Base-by-base conservation (phyloP, 305 asterid genomes). In the Fraxinus dipetala region DNA sequence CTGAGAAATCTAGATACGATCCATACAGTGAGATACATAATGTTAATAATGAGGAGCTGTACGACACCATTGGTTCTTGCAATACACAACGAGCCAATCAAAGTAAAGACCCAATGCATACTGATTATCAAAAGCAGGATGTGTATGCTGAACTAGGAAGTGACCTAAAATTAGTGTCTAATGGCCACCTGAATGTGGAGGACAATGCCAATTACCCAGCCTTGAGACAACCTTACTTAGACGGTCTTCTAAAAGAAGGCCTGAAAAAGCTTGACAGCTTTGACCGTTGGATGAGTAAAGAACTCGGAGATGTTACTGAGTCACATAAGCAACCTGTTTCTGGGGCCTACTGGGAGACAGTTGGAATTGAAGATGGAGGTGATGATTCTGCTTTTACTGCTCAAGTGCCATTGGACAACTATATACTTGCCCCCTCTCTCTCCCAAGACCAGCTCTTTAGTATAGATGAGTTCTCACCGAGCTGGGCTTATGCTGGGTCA, bases 281-380 rank as follows among this genome's bases (percentile, higher is more conserved):
- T 85, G 98, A 93, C 86, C 94, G 98, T 45, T 96, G 98, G 99
- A 91, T 96, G 89, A 92, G 93, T 86, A 94, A 88, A 90, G 99
- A 96, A 88, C 97, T 96, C 22, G 99, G 90, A 73, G 99, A 96
- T 86, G 98, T 96, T 48, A 87, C 93, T 69, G 98, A 92, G 87
- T 80, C 95, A 63, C 88, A 87, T 77, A 59, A 86, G 84, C 94
- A 89, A 84, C 84, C 98, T 76, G 85, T 81, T 85, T 87, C 96
- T 78, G 91, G 88, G 81, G 77, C 85, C 78, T 89, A 92, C 88
- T 96, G 99, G 99, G 98, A 90, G 84, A 83, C 85, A 82, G 96
- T 92, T 80, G 91, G 88, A 82, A 87, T 86, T 86, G 99, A 90
- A 70, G 93, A 88, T 77, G 95, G 90, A 83, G 90, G 80, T 16